A percentile compares a stretch with the other conserved stretches of the same genome.
Evolutionary conservation across 2,329 filamentous ascomycete genomes (phyloP).

Genomic region (Zalaria obscura): DNA sequence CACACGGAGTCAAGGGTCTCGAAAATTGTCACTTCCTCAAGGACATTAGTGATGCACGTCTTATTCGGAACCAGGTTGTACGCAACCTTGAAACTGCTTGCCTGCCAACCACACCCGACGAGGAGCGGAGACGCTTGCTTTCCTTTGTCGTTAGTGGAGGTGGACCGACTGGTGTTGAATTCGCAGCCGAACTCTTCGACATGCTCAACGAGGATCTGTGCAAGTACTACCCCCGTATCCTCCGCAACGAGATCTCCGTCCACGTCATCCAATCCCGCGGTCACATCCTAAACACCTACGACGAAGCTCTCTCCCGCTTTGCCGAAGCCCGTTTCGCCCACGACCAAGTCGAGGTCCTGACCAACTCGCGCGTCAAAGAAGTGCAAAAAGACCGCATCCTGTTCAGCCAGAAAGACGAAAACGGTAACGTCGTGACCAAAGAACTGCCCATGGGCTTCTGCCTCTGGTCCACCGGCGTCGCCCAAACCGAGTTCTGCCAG

Average conservation of each 20-base stretch:
- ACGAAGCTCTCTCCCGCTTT: slow-evolving; percentile 83
- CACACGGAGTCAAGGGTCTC: slow-evolving; percentile 87
- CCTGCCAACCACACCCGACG: slow-evolving; percentile 80
- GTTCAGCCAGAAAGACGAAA: slow-evolving; percentile 67
- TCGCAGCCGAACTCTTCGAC: slow-evolving; percentile 91
- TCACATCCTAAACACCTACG: slow-evolving; percentile 96
- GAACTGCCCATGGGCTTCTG: slow-evolving; percentile 94
- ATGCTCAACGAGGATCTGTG: slow-evolving; percentile 90
- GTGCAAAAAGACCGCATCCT: slow-evolving; percentile 71
- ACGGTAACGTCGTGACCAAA: slow-evolving; percentile 67
- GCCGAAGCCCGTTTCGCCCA: slow-evolving; percentile 83
- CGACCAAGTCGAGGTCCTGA: slow-evolving; percentile 82
- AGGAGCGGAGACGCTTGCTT: slow-evolving; percentile 71
- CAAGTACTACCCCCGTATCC: slow-evolving; percentile 66
- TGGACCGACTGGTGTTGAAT: slow-evolving; percentile 92
- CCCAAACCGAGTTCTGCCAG: slow-evolving; percentile 70
- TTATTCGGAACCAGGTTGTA: slow-evolving; percentile 78
- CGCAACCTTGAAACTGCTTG: slow-evolving; percentile 83
- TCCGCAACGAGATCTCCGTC: slow-evolving; percentile 96
- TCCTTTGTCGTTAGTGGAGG: slow-evolving; percentile 96
- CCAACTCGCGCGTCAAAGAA: slow-evolving; percentile 86
- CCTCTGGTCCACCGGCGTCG: slow-evolving; percentile 90
- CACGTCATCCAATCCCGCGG: slow-evolving; percentile 90
- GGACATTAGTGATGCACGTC: slow-evolving; percentile 80
- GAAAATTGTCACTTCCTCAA: slow-evolving; percentile 93